Evolutionary conservation across 164 flowering plant species (phyloP).

Genomic region (Magnolia changhungtana): DNA sequence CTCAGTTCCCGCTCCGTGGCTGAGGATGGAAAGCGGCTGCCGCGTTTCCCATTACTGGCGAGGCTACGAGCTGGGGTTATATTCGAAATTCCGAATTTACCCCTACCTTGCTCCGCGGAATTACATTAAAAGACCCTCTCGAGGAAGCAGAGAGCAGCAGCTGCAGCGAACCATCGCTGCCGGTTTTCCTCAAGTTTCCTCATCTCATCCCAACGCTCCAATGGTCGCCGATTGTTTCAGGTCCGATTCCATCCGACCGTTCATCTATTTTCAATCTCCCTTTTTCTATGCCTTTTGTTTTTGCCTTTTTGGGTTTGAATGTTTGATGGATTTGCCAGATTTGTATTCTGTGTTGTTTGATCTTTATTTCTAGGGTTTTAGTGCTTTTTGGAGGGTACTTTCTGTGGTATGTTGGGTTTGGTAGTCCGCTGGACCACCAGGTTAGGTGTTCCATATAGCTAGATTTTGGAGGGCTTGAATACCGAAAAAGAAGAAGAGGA

Average conservation of each 20-base stretch:
- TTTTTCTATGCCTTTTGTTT: too few relatives aligned
- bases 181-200: background rate
- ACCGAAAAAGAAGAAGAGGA: too few relatives aligned
- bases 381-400: too few relatives aligned
- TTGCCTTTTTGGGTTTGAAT: background rate
- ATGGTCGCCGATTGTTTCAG: slow-evolving; percentile 2
- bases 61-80: background rate
- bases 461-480: too few relatives aligned
- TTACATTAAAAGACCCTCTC: background rate
- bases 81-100: background rate
- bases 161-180: background rate
- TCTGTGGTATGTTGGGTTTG: too few relatives aligned
- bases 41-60: slow-evolving; percentile 7
- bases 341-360: too few relatives aligned
- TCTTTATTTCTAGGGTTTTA: too few relatives aligned
- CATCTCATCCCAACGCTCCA: background rate
- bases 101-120: background rate
- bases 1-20: background rate
- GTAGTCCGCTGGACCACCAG: too few relatives aligned
- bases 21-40: slow-evolving; percentile 11
- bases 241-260: background rate
- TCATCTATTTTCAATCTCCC: background rate
- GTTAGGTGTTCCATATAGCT: too few relatives aligned
- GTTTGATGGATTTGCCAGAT: background rate
- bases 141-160: background rate